These are phyloP conservation scores for Actinomucor elegans DNA, from an alignment of 371 early-diverging fungal genomes.

Conservation along the genomic window DNA sequence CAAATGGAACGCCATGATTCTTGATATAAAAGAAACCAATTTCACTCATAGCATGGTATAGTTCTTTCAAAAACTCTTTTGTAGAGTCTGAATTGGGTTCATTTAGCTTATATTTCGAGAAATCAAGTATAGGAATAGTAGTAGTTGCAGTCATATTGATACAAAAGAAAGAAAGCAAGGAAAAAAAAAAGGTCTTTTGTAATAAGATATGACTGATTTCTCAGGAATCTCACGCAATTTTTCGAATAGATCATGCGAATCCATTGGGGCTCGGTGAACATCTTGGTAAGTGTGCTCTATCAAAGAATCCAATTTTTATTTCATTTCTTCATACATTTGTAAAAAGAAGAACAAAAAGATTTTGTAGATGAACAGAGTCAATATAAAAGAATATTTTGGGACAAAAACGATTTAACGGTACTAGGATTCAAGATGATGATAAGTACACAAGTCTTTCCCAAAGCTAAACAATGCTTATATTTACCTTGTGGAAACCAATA, in stretches of 20 bases:
- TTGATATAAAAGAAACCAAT: constrained; percentile 67
- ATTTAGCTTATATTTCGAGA: constrained; percentile 22
- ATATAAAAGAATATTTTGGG: too few relatives aligned
- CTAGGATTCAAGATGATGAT: not conserved
- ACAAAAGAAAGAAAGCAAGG: not conserved
- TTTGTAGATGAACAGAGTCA: too few relatives aligned
- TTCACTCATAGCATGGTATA: constrained; percentile 53
- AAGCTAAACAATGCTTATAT: not conserved
- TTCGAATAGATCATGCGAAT: constrained; percentile 4
- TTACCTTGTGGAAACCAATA: constrained; percentile 78
- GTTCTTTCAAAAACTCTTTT: constrained; percentile 41
- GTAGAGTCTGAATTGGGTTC: constrained; percentile 14
- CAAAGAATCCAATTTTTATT: too few relatives aligned
- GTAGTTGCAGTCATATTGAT: constrained; percentile 1
- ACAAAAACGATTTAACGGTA: constrained; percentile 8
- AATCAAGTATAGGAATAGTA: constrained; percentile 29
- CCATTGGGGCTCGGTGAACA: too few relatives aligned
- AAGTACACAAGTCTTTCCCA: not conserved
- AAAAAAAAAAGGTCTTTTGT: not conserved
- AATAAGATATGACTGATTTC: not conserved
- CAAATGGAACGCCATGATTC: constrained; percentile 46
- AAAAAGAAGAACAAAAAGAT: too few relatives aligned
- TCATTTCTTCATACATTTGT: too few relatives aligned
- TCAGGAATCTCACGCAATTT: constrained; percentile 6
- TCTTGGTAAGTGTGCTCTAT: too few relatives aligned